Conservation (phyloP, 345 rosid genomes). For the Dipteronia dyeriana region DNA sequence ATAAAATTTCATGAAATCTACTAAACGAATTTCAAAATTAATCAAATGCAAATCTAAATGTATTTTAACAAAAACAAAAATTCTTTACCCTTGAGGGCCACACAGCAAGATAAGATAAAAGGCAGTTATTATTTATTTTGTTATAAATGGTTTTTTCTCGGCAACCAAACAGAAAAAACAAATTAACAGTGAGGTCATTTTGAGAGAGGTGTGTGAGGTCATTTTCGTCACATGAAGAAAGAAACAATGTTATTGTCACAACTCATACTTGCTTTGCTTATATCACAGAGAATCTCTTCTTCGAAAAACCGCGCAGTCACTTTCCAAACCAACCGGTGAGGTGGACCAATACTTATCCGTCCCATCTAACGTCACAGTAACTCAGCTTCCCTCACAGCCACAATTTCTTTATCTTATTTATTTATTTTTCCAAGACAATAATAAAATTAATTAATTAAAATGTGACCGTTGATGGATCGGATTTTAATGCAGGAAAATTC, state of each 20-base stretch:
- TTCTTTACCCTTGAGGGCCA: neutral
- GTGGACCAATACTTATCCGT: neutral
- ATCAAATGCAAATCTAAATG: no score
- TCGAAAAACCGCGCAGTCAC: neutral
- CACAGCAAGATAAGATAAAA: no score
- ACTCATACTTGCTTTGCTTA: neutral
- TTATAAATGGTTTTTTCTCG: neutral
- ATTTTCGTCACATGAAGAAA: neutral
- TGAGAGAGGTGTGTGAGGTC: neutral
- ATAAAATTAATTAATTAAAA: neutral
- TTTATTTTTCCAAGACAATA: no score
- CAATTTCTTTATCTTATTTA: no score
- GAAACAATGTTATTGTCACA: neutral
- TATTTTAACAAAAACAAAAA: no score
- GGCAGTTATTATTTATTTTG: no score
- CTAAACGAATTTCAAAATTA: no score
- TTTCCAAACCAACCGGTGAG: neutral
- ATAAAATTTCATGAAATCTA: no score
- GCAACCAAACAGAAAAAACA: neutral
- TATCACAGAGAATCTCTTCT: neutral
- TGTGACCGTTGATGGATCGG: slow-evolving; percentile 19
- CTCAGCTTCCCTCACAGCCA: neutral
- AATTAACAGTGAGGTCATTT: no score
- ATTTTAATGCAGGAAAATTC: neutral
- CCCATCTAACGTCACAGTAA: neutral